phyloP scores from a whole-genome alignment of 2,329 filamentous ascomycete species.

The Iodosphaeria phyllophila region DNA sequence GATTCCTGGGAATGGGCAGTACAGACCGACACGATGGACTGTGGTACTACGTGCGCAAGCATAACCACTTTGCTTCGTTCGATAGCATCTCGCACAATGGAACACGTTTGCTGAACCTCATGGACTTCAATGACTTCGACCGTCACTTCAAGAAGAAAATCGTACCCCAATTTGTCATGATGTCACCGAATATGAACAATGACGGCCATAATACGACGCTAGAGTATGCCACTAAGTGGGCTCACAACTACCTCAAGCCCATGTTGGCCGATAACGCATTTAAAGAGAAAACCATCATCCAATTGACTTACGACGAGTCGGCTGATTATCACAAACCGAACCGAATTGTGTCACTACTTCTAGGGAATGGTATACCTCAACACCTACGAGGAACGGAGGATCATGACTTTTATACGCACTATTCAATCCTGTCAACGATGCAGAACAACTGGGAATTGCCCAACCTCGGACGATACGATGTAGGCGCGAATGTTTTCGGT shows the following conservation, averaged over 20 bases:
- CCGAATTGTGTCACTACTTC: constrained; percentile 48
- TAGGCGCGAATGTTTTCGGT: constrained; percentile 32
- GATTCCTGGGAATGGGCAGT: constrained; percentile 24
- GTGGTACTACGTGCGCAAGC: constrained; percentile 20
- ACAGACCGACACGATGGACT: constrained; percentile 10
- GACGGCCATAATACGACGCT: constrained; percentile 56
- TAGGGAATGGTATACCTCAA: constrained; percentile 51
- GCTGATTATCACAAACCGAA: constrained; percentile 49
- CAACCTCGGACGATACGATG: constrained; percentile 15
- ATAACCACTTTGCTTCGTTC: constrained; percentile 23
- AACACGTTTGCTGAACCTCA: constrained; percentile 35
- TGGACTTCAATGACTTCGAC: constrained; percentile 43
- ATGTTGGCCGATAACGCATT: constrained; percentile 51
- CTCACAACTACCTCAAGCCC: constrained; percentile 46
- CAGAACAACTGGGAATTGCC: constrained; percentile 50
- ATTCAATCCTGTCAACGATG: constrained; percentile 28
- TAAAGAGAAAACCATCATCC: constrained; percentile 53
- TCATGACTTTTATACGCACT: constrained; percentile 48
- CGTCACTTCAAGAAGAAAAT: constrained; percentile 32
- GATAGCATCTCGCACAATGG: constrained; percentile 20
- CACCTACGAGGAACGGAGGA: constrained; percentile 49
- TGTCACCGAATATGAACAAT: constrained; percentile 44
- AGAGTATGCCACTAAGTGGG: constrained; percentile 50
- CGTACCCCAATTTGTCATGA: constrained; percentile 47
- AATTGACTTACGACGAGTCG: constrained; percentile 67